Evolutionary conservation across 2,329 filamentous ascomycete species (phyloP), one percentile per base, ranked within the genome.

Genomic region (Clonostachys rhizophaga): DNA sequence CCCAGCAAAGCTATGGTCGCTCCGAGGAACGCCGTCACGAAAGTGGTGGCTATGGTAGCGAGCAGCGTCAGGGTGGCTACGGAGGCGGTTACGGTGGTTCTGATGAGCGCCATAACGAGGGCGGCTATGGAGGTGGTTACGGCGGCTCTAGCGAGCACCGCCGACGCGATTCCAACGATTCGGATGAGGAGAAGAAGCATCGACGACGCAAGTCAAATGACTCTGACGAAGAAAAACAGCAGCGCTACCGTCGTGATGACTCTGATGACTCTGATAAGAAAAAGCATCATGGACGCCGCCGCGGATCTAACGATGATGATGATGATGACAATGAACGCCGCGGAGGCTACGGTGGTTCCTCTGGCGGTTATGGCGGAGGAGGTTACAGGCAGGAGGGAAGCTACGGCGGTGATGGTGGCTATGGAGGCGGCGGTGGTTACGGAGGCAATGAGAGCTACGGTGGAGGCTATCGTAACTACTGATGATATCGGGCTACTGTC

Each of bases 21-120:
- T 39, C 24, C 9, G 24, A 30, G 8, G 24, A 37, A 41, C 49
- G 53, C 42, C 41, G 46, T 9, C 52, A 52, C 13, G 41, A 58
- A 34, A 52, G 54, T 43, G 50, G 42, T 46, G 50, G 48, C 50
- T 48, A 54, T 44, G 57, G 59, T 30, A 48, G 59, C 33, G 58
- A 48, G 34, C 34, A 39, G 14, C 40, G 40, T 14, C 42, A 52
- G 30, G 51, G 59, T 18, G 48, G 60, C n/a, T 57, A 60, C 40
- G 55, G 58, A 44, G 46, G 54, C 16, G 52, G 46, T 37, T 50
- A 50, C 33, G 45, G 52, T 13, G 52, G 52, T 10, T 46, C 47
- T 33, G 43, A 47, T 37, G 43, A 39, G 20, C 17, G 17, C 13
- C 50, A 48, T 5, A 47, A 49, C 40, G 43, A 51, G 11, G 40